Evolutionary conservation across 208 protist species (phyloP).

Genomic region (Sergeia podlipaevii): DNA sequence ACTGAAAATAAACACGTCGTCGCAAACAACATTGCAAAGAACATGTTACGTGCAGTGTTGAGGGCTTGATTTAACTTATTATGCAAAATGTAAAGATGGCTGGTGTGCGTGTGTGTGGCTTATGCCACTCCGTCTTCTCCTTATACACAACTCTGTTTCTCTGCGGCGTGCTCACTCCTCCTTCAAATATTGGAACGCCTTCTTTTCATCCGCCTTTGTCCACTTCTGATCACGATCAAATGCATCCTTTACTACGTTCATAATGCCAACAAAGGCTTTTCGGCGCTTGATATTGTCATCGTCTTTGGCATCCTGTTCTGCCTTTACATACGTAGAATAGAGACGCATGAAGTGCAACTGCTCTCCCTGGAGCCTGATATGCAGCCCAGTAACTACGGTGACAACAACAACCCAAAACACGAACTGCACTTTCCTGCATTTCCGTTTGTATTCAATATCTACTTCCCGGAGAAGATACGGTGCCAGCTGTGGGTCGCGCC

Average conservation of each 20-base stretch:
- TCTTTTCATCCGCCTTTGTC: conserved; percentile 48
- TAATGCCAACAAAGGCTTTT: conserved; percentile 67
- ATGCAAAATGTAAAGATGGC: too few relatives aligned
- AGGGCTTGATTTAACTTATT: too few relatives aligned
- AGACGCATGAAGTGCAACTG: conserved; percentile 79
- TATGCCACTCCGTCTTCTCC: too few relatives aligned
- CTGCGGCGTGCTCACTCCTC: not conserved
- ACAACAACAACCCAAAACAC: conserved; percentile 78
- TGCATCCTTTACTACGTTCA: conserved; percentile 72
- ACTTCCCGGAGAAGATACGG: conserved; percentile 89
- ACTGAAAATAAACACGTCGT: too few relatives aligned
- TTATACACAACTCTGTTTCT: too few relatives aligned
- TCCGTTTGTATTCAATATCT: conserved; percentile 89
- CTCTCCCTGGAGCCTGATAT: conserved; percentile 76
- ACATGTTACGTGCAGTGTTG: too few relatives aligned
- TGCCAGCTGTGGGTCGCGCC: conserved; percentile 83
- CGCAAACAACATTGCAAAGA: too few relatives aligned
- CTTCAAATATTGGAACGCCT: conserved; percentile 13
- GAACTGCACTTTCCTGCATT: conserved; percentile 84
- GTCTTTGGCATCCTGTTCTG: conserved; percentile 76
- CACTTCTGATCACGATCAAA: conserved; percentile 79
- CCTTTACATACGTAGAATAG: conserved; percentile 60
- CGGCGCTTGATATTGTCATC: conserved; percentile 75
- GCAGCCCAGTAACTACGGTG: conserved; percentile 49
- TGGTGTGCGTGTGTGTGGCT: too few relatives aligned